Conservation (phyloP, 306 rosid genomes). For the Castanea sativa region DNA sequence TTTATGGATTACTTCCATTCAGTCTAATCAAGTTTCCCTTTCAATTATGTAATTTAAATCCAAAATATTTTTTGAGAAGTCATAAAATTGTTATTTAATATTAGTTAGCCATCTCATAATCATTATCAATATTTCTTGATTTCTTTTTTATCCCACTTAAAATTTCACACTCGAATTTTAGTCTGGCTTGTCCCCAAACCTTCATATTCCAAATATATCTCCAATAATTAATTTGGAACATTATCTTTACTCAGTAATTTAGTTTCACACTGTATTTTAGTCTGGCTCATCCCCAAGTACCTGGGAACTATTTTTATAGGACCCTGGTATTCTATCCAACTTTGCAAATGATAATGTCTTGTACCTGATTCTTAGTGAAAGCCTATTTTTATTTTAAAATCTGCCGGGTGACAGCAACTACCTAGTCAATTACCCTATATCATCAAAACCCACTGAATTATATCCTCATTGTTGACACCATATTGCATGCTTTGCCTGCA, state of each 20-base stretch:
- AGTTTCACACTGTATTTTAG: neutral
- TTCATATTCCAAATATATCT: neutral
- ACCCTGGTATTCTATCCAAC: neutral
- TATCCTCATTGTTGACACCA: neutral
- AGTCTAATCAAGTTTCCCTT: neutral
- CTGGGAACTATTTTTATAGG: neutral
- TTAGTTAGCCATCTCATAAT: neutral
- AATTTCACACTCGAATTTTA: neutral
- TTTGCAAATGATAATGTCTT: neutral
- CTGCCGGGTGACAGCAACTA: neutral
- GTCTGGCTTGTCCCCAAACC: neutral
- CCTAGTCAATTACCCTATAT: neutral
- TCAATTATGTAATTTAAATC: neutral
- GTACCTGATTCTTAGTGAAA: neutral
- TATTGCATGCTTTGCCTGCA: neutral
- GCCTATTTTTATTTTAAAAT: neutral
- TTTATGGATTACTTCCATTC: neutral
- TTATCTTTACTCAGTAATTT: neutral
- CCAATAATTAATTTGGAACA: neutral
- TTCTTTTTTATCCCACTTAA: neutral
- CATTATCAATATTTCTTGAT: neutral
- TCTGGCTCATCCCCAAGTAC: neutral
- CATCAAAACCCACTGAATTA: neutral
- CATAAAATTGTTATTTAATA: neutral
- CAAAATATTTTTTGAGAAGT: neutral